Evolutionary conservation across 306 rosid genomes (phyloP), one percentile per base, ranked within the genome.

Genomic region (Vigna unguiculata): DNA sequence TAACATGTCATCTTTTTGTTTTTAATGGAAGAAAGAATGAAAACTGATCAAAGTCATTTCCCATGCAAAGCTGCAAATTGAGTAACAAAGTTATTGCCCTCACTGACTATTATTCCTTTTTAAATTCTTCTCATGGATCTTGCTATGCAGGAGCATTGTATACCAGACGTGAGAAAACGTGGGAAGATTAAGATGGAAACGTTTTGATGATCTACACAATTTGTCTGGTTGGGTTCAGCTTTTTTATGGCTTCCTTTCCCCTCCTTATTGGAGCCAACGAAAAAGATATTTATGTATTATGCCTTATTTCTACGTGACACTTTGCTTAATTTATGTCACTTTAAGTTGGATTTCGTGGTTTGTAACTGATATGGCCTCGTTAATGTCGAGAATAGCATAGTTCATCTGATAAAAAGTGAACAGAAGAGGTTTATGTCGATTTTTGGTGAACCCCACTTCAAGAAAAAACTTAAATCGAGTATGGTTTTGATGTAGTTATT

Each of bases 111-210:
- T 74, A 19, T 46, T 74, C 32, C 2, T 36, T 30, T 55, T 19
- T 47, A 55, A 52, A 43, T 47, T 38, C 62, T 24, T 78, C 28
- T 67, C 9, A 32, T 74, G 40, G 67, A 69, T 69, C 32, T 62
- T 83, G 48, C 72, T 45, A 49, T 80, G 79, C 75, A 85, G 88
- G 85, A 72, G 71, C 58, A 67, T 74, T 75, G 70, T 76, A 77
- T 74, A 67, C 75, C 25, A 61, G 74, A 71, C 75, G 66, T 68
- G 67, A 71, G 67, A 71, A 46, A 74, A 73, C 32, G 51, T 76
- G 60, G 66, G 82, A 59, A 65, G 85, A 78, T 85, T 76, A 61
- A 57, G 78, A 82, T 61, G 76, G 69, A 75, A 76, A 17, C 66
- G 54, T 77, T 65, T 69, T 75, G 78, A 77, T 73, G 75, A 76